Percentiles rank a stretch among this genome's conserved stretches.
phyloP scores from a whole-genome alignment of 2,329 filamentous ascomycete species.

The Curvularia hawaiiensis region DNA sequence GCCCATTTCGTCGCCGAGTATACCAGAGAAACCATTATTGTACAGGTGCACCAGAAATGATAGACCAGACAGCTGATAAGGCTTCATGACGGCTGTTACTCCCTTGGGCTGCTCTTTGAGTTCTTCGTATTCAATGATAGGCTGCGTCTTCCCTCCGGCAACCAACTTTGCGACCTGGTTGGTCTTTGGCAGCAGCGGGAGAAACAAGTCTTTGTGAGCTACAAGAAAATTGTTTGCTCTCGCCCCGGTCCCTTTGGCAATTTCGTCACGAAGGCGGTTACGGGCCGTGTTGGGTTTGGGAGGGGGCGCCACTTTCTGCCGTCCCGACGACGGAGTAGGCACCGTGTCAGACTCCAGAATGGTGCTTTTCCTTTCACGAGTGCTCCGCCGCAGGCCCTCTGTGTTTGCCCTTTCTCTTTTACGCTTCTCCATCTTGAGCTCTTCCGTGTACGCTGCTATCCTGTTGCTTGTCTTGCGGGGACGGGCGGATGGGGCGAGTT shows the following conservation, averaged over 20 bases:
- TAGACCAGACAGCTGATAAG: slow-evolving; percentile 96
- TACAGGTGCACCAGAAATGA: slow-evolving; percentile 99
- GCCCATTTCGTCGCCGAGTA: slow-evolving; percentile 98
- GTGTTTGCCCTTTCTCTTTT: slow-evolving; percentile 21
- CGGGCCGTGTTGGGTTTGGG: slow-evolving; percentile 48
- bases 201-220: slow-evolving; percentile 52
- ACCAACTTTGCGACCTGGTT: slow-evolving; percentile 52
- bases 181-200: slow-evolving; percentile 52
- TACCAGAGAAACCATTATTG: slow-evolving; percentile 99
- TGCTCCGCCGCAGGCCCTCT: slow-evolving; percentile 27
- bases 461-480: slow-evolving; percentile 20
- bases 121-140: slow-evolving; percentile 48
- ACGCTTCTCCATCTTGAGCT: slow-evolving; percentile 42
- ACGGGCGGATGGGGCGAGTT: slow-evolving; percentile 23
- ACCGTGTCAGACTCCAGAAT: slow-evolving; percentile 43
- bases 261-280: slow-evolving; percentile 48
- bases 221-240: slow-evolving; percentile 55
- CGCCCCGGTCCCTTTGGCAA: slow-evolving; percentile 49
- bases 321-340: slow-evolving; percentile 15
- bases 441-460: slow-evolving; percentile 25
- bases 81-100: slow-evolving; percentile 71
- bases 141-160: slow-evolving; percentile 22
- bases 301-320: slow-evolving; percentile 17
- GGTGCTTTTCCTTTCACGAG: slow-evolving; percentile 30
- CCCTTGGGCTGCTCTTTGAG: slow-evolving; percentile 52